phyloP scores from a whole-genome alignment of 495 filamentous ascomycete genomes.

The Darksidea phi region DNA sequence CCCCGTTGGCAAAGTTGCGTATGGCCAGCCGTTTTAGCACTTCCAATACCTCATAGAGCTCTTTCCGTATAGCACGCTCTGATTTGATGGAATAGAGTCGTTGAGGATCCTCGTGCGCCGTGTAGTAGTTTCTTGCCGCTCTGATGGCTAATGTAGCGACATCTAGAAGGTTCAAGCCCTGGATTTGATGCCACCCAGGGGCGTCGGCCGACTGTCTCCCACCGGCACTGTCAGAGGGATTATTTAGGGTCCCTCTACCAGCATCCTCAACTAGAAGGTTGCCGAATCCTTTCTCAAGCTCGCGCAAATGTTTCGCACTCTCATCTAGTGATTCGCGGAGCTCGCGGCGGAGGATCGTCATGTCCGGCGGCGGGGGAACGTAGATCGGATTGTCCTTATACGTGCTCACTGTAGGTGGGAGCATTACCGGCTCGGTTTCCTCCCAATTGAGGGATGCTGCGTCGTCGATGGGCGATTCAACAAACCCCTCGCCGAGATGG shows the following conservation, averaged over 20 bases:
- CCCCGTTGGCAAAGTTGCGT: slow-evolving; percentile 81
- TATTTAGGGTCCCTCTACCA: neutral
- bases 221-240: slow-evolving; percentile 32
- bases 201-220: slow-evolving; percentile 44
- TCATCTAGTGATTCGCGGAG: slow-evolving; percentile 65
- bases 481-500: slow-evolving; percentile 44
- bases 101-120: slow-evolving; percentile 75
- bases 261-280: slow-evolving; percentile 15
- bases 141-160: slow-evolving; percentile 90
- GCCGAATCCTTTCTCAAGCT: slow-evolving; percentile 38
- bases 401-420: slow-evolving; percentile 93
- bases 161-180: slow-evolving; percentile 88
- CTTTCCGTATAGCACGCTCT: slow-evolving; percentile 75
- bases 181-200: slow-evolving; percentile 76
- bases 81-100: slow-evolving; percentile 80
- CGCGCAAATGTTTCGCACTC: slow-evolving; percentile 62
- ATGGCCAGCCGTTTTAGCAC: slow-evolving; percentile 86
- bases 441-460: slow-evolving; percentile 53
- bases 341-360: slow-evolving; percentile 71
- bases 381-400: slow-evolving; percentile 86
- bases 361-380: slow-evolving; percentile 81
- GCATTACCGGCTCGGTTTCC: slow-evolving; percentile 67
- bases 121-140: slow-evolving; percentile 94
- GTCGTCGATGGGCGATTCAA: slow-evolving; percentile 60
- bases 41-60: slow-evolving; percentile 82